Percentiles rank a stretch among this genome's conserved stretches.
Conservation (phyloP, 768 basidiomycete species). For the Lepiota brunneoincarnata region DNA sequence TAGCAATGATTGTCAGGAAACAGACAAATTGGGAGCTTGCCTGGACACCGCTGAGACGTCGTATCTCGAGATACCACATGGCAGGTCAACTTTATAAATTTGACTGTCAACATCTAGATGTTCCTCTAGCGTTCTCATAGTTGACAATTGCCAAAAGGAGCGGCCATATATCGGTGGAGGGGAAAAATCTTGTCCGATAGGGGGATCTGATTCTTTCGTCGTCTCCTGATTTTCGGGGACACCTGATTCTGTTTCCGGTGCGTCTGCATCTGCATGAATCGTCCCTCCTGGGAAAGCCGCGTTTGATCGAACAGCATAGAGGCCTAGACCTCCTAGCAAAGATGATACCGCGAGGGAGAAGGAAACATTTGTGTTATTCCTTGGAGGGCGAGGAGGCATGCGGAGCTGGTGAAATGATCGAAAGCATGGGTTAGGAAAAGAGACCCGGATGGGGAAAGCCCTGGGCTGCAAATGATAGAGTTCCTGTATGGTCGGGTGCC, state of each 20-base stretch:
- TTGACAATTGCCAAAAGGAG: not conserved
- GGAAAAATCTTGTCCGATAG: not conserved
- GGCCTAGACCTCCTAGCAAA: not conserved
- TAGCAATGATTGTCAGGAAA: not conserved
- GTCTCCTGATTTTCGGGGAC: not conserved
- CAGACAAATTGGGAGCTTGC: not conserved
- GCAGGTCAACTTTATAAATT: not conserved
- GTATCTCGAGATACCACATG: conserved; percentile 7
- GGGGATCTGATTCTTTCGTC: not conserved
- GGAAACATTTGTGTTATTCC: not conserved
- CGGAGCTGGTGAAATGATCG: not conserved
- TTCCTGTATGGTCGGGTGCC: too few relatives aligned
- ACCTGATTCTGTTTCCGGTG: too few relatives aligned
- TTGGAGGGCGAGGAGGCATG: not conserved
- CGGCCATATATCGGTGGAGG: not conserved
- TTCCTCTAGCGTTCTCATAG: not conserved
- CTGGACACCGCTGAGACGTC: not conserved
- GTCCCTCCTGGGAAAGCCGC: not conserved
- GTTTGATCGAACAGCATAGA: not conserved
- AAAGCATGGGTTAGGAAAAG: not conserved
- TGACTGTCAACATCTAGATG: not conserved
- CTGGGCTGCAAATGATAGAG: too few relatives aligned
- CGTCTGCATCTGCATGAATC: not conserved
- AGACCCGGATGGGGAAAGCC: too few relatives aligned
- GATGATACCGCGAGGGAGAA: not conserved